These are phyloP conservation scores for Fusarium luffae DNA, from an alignment of 2,329 filamentous ascomycete species.

Conservation along the genomic window DNA sequence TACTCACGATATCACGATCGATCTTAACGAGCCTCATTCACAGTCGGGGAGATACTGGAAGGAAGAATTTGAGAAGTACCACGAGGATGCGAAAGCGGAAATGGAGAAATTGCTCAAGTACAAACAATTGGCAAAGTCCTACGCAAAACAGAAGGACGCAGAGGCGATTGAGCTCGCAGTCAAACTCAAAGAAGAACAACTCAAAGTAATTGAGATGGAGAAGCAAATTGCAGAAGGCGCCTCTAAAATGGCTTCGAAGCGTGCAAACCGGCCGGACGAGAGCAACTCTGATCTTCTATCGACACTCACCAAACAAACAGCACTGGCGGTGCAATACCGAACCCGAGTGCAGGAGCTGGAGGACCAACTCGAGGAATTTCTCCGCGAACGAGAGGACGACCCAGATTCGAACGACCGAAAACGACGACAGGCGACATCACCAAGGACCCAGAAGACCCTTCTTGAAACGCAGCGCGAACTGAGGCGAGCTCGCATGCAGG, in stretches of 20 bases:
- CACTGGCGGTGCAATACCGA: conserved; percentile 67
- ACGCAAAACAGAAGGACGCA: conserved; percentile 79
- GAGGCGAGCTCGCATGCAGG: conserved; percentile 64
- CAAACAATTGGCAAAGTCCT: conserved; percentile 82
- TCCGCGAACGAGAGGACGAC: conserved; percentile 52
- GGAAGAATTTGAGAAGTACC: conserved; percentile 78
- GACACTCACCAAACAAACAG: conserved; percentile 68
- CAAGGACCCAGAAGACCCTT: conserved; percentile 62
- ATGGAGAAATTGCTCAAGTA: conserved; percentile 83
- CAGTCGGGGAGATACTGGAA: conserved; percentile 86
- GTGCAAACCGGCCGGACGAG: conserved; percentile 51
- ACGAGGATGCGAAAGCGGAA: conserved; percentile 76
- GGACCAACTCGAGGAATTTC: conserved; percentile 57
- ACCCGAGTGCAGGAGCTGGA: conserved; percentile 70
- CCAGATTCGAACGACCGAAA: conserved; percentile 48
- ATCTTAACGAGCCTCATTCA: conserved; percentile 78
- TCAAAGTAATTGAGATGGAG: conserved; percentile 73
- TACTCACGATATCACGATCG: conserved; percentile 73
- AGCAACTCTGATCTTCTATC: conserved; percentile 61
- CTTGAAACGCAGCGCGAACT: conserved; percentile 66
- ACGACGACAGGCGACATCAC: conserved; percentile 57
- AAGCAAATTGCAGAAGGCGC: conserved; percentile 69
- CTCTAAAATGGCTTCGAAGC: conserved; percentile 60
- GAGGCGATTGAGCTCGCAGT: conserved; percentile 74
- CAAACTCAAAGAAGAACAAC: conserved; percentile 74